Conservation (phyloP, 2,329 filamentous ascomycete species). For the Phoma sp. region DNA sequence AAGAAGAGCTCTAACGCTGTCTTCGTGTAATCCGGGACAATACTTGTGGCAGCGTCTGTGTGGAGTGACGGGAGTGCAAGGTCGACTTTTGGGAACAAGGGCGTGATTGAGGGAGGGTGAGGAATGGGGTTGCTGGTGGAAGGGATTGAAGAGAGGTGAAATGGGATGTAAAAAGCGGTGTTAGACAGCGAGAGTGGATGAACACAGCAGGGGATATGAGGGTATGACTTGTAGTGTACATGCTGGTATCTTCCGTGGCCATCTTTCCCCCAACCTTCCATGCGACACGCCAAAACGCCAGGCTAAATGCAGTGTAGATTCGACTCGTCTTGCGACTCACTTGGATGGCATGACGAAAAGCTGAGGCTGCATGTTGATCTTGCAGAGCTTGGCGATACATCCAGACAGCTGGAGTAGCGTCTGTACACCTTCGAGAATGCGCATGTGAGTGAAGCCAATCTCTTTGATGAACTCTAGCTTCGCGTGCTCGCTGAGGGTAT, state of each 20-base stretch:
- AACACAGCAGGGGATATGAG: neutral
- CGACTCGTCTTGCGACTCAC: slow-evolving; percentile 1
- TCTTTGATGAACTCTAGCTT: slow-evolving; percentile 98
- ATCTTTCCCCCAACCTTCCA: neutral
- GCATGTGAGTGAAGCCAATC: slow-evolving; percentile 99
- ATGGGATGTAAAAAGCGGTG: neutral
- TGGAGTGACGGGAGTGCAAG: neutral
- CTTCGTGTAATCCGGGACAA: no score
- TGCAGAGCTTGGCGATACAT: slow-evolving; percentile 88
- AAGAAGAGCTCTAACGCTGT: no score
- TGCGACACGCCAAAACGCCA: slow-evolving; percentile 34
- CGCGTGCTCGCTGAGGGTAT: slow-evolving; percentile 87
- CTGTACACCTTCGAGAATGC: slow-evolving; percentile 96
- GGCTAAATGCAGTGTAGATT: slow-evolving; percentile 38
- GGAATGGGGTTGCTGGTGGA: neutral
- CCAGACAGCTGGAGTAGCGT: slow-evolving; percentile 92
- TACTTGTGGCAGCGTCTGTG: no score
- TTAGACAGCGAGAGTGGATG: no score
- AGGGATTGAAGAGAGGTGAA: neutral
- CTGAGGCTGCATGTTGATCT: slow-evolving; percentile 94
- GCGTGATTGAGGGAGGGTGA: neutral
- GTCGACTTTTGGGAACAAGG: neutral
- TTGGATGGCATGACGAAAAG: slow-evolving; percentile 64
- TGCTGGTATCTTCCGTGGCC: neutral
- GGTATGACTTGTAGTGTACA: neutral